These are phyloP conservation scores for Globisporangium takayamanum DNA, from an alignment of 352 stramenopile genomes.

Conservation along the genomic window DNA sequence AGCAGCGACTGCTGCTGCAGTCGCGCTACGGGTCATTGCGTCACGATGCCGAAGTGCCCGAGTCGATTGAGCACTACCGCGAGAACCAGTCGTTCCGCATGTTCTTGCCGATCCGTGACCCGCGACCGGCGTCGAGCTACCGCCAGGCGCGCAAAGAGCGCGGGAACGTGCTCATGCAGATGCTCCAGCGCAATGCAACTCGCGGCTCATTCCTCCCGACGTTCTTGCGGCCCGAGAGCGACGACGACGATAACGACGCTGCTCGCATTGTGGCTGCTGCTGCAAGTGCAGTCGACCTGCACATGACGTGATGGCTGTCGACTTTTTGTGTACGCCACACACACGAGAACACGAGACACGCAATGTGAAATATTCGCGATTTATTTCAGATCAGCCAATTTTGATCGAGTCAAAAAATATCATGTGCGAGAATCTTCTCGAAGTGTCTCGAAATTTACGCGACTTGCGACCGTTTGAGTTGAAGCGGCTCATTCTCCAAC, in stretches of 20 bases:
- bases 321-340: too few species aligned
- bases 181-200: constrained; percentile 34
- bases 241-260: not conserved
- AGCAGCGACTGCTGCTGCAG: constrained; percentile 23
- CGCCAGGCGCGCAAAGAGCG: constrained; percentile 25
- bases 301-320: too few species aligned
- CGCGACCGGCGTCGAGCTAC: constrained; percentile 31
- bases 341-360: too few species aligned
- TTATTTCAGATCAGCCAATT: too few species aligned
- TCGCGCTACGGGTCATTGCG: constrained; percentile 27
- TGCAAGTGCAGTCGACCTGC: too few species aligned
- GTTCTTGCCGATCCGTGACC: constrained; percentile 48
- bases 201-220: constrained; percentile 9
- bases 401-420: not conserved
- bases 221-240: constrained; percentile 1
- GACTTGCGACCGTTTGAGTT: not conserved
- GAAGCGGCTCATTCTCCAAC: constrained; percentile 11
- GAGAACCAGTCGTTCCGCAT: constrained; percentile 53
- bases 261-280: too few species aligned
- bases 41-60: constrained; percentile 28
- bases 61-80: constrained; percentile 24
- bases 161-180: constrained; percentile 51
- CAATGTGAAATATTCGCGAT: too few species aligned
- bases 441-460: constrained; percentile 24
- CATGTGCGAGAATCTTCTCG: constrained; percentile 22